Evolutionary conservation across 352 stramenopile species (phyloP), one percentile per base, ranked within the genome.

Genomic region (Globisporangium viniferum): DNA sequence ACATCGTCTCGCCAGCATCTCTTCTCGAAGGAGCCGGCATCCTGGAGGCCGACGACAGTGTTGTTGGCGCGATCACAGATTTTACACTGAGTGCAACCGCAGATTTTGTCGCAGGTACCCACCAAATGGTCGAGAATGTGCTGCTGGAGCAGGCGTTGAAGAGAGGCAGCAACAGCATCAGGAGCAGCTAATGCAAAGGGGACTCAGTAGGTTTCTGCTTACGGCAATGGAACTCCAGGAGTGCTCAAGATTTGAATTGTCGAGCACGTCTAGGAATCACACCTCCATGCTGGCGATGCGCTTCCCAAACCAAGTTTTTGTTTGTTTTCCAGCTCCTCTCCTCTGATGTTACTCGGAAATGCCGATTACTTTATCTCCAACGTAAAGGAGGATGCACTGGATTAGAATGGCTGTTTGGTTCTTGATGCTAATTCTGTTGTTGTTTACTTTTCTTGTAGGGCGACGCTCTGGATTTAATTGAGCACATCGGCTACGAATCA

Each of bases 121-220:
- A 68, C 24, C 64, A 73, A 64, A 72, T 73, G 49, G 54, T 75
- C 8, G 72, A 77, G 49, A 74, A 77, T 24, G 33, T 69, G 29
- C 49, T 76, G 29, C 29, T 77, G 5, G 62, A 70, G 22, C 59
- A 69, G 31, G 39, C 53, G 22, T n/a, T 56, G 7, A 56, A 56
- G 49, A 56, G 39, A 48, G 39, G 39, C 12, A 44, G 1, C 36
- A 20, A 4, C 12, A 48, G 39, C 39, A 48, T 14, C 14, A 48
- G 12, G 9, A 20, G 39, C 39, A 48, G 39, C 39, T 48, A 20
- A 48, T 14, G 35, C 35, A 18, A 24, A 24, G 24, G 39, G n/a
- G 39, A 14, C 12, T 48, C 39, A 14, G 3, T 7, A 20, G 12
- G 12, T 48, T 3, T 15, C 39, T 7, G 39, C 39, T 48, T 14